Evolutionary conservation across 441 rosid species (phyloP).

Genomic region (Euphorbia schlechtendalii): DNA sequence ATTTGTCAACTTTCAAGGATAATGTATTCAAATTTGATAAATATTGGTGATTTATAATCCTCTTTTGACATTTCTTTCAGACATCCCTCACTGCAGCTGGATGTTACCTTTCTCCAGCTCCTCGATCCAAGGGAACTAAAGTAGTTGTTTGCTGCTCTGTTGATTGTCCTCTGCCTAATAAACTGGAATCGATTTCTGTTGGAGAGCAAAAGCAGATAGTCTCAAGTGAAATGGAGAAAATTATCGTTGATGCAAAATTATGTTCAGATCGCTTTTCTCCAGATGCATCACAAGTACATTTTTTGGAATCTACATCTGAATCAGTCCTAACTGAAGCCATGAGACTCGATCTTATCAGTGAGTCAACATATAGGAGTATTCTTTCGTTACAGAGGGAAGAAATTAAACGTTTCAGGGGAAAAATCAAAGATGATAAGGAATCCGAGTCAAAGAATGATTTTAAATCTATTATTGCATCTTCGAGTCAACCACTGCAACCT

Average conservation of each 20-base stretch:
- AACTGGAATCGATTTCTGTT: conserved; percentile 31
- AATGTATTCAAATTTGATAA: neutral
- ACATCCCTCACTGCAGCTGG: conserved; percentile 90
- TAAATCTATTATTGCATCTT: conserved; percentile 24
- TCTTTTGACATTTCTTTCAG: conserved; percentile 34
- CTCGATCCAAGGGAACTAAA: conserved; percentile 78
- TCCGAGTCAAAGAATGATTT: conserved; percentile 24
- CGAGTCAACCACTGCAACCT: conserved; percentile 32
- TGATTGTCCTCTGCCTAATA: conserved; percentile 49
- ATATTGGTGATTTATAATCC: conserved; percentile 8
- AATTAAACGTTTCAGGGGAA: conserved; percentile 47
- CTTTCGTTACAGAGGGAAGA: conserved; percentile 55
- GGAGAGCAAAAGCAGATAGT: conserved; percentile 24
- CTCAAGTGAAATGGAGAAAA: conserved; percentile 34
- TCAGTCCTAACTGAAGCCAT: conserved; percentile 61
- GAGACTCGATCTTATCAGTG: conserved; percentile 53
- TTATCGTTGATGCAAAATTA: conserved; percentile 39
- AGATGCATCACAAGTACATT: conserved; percentile 37
- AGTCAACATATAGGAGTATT: conserved; percentile 47
- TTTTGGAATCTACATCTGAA: conserved; percentile 43
- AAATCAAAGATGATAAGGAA: conserved; percentile 30
- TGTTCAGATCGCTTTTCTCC: conserved; percentile 29
- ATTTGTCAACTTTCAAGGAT: neutral
- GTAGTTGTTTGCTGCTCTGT: conserved; percentile 72
- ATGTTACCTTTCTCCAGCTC: conserved; percentile 88